phyloP scores from a whole-genome alignment of 108 stramenopile genomes.

The Halocafeteria seosinensis region DNA sequence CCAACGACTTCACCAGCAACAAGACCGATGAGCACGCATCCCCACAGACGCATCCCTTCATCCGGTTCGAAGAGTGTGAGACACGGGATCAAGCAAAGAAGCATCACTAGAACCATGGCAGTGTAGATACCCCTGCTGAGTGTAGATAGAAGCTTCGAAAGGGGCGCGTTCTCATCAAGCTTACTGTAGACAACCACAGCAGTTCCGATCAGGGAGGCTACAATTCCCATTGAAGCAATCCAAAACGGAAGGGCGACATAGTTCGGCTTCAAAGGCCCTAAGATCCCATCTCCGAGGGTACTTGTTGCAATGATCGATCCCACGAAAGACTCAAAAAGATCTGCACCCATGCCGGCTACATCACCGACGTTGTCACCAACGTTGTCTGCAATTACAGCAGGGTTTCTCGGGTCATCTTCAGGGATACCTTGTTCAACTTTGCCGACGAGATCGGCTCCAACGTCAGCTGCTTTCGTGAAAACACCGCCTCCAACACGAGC shows the following conservation, averaged over 20 bases:
- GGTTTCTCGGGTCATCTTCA: slow-evolving; percentile 97
- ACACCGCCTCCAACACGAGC: slow-evolving; percentile 97
- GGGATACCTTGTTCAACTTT: slow-evolving; percentile 95
- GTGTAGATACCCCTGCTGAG: slow-evolving; percentile 49
- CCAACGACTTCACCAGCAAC: slow-evolving; percentile 88
- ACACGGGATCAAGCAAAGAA: slow-evolving; percentile 50
- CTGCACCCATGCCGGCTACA: slow-evolving; percentile 94
- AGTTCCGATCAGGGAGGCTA: slow-evolving; percentile 80
- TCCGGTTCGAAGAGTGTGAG: slow-evolving; percentile 41
- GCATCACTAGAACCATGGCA: slow-evolving; percentile 71
- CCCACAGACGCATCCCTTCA: slow-evolving; percentile 39
- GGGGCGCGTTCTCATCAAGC: slow-evolving; percentile 61
- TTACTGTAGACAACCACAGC: slow-evolving; percentile 68
- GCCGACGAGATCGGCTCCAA: slow-evolving; percentile 94
- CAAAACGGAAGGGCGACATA: slow-evolving; percentile 85
- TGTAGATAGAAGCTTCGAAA: slow-evolving; percentile 64
- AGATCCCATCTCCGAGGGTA: slow-evolving; percentile 73
- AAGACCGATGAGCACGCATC: slow-evolving; percentile 68
- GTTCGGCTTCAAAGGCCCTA: slow-evolving; percentile 38
- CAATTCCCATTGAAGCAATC: slow-evolving; percentile 74
- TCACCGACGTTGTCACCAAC: slow-evolving; percentile 98
- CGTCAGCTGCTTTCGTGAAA: slow-evolving; percentile 98
- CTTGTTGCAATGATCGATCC: slow-evolving; percentile 89
- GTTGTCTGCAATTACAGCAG: slow-evolving; percentile 97
- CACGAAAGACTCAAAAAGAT: slow-evolving; percentile 91